Percentiles rank a stretch among this genome's conserved stretches.
phyloP scores from a whole-genome alignment of 1,284 basidiomycete genomes.

The Ganoderma leucocontextum region DNA sequence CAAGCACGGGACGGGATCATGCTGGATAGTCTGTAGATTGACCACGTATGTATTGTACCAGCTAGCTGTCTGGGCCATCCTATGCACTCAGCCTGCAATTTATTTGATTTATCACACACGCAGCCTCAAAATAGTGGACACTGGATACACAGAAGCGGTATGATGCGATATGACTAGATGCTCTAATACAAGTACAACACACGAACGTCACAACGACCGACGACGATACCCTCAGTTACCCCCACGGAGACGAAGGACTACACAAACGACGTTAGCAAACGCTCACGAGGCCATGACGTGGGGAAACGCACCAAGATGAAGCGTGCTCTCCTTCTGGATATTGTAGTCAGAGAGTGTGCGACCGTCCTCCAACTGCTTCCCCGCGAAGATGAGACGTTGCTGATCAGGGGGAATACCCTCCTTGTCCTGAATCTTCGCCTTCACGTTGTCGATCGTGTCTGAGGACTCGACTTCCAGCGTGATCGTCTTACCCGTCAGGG shows the following conservation, averaged over 20 bases:
- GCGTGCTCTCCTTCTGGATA: slow-evolving; percentile 43
- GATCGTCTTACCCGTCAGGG: slow-evolving; percentile 82
- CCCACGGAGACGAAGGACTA: slow-evolving; percentile 84
- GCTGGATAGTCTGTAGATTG: neutral
- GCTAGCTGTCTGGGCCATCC: neutral
- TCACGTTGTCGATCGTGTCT: slow-evolving; percentile 80
- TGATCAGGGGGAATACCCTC: slow-evolving; percentile 78
- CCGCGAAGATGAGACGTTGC: slow-evolving; percentile 80
- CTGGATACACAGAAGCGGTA: slow-evolving; percentile 14
- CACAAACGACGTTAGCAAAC: slow-evolving; percentile 40
- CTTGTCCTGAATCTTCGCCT: slow-evolving; percentile 82
- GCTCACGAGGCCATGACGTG: neutral
- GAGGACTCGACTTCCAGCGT: slow-evolving; percentile 82
- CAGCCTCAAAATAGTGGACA: no score
- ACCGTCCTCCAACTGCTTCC: slow-evolving; percentile 78
- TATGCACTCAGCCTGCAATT: neutral
- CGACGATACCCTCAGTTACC: slow-evolving; percentile 48
- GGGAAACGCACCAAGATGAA: slow-evolving; percentile 38
- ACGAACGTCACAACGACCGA: slow-evolving; percentile 6
- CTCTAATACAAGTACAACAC: slow-evolving; percentile 26
- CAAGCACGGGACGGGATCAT: neutral
- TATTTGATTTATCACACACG: neutral
- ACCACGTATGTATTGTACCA: neutral
- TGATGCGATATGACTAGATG: slow-evolving; percentile 19
- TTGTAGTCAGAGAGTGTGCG: slow-evolving; percentile 58